Percentiles rank a stretch among this genome's conserved stretches.
Evolutionary conservation across 805 yeast species (phyloP).

Genomic region (Saccharomycopsis lassenensis): DNA sequence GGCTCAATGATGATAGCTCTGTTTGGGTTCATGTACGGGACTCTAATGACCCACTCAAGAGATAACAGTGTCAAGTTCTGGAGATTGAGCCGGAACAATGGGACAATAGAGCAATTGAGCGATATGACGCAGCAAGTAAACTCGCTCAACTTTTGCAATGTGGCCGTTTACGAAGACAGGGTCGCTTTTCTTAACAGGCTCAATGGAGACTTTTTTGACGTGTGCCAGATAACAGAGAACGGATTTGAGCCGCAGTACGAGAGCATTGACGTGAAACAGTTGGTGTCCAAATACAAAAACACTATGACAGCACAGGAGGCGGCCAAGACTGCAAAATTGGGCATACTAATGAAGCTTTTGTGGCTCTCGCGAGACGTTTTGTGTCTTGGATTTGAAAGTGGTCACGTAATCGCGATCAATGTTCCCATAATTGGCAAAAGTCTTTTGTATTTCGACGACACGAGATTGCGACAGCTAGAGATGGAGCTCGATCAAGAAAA

Average conservation of each 20-base stretch:
- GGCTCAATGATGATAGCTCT: background rate
- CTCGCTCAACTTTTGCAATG: constrained; percentile 60
- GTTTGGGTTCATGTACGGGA: constrained; percentile 26
- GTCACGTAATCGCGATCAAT: constrained; percentile 35
- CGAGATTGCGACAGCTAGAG: constrained; percentile 23
- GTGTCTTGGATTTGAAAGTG: constrained; percentile 64
- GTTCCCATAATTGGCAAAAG: constrained; percentile 17
- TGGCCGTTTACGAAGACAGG: constrained; percentile 29
- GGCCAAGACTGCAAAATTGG: constrained; percentile 30
- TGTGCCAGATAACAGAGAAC: constrained; percentile 17
- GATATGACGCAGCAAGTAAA: constrained; percentile 48
- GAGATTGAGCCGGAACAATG: constrained; percentile 26
- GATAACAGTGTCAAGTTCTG: constrained; percentile 47
- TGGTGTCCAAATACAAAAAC: background rate
- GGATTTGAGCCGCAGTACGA: constrained; percentile 18
- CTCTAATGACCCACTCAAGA: constrained; percentile 52
- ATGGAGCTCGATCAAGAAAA: constrained; percentile 18
- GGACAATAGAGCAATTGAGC: constrained; percentile 15
- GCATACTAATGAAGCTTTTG: constrained; percentile 54
- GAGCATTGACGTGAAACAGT: constrained; percentile 14
- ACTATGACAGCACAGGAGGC: background rate
- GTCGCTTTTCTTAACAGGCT: constrained; percentile 53
- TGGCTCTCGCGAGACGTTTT: constrained; percentile 28
- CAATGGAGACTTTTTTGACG: constrained; percentile 26
- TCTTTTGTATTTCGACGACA: constrained; percentile 19